Evolutionary conservation across 2,329 filamentous ascomycete genomes (phyloP).

Genomic region (Penicillium sp.): DNA sequence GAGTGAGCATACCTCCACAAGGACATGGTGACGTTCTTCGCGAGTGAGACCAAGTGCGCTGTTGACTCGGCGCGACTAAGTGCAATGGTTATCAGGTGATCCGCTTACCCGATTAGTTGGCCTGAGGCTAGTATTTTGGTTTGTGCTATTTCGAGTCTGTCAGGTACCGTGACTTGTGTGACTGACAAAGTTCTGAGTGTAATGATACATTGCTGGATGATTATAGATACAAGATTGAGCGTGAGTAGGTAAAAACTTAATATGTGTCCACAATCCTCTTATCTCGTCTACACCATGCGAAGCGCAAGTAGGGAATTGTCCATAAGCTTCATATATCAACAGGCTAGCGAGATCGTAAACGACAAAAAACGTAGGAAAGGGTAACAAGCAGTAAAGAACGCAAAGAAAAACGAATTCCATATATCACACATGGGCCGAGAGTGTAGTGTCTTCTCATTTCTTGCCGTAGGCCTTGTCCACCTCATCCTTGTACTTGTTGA

Average conservation of each 20-base stretch:
- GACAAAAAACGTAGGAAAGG: constrained; percentile 14
- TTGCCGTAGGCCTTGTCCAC: constrained; percentile 56
- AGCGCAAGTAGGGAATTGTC: constrained; percentile 4
- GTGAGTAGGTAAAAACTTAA: no score
- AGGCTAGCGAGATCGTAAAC: constrained; percentile 10
- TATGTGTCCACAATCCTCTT: constrained; percentile 18
- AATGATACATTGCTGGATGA: no score
- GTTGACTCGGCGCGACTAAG: neutral
- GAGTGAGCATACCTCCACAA: constrained; percentile 36
- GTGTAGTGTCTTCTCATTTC: constrained; percentile 14
- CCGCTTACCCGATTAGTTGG: neutral
- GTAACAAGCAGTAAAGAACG: constrained; percentile 11
- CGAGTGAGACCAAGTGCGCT: no score
- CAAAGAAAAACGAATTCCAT: constrained; percentile 6
- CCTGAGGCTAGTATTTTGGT: no score
- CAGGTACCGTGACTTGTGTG: no score
- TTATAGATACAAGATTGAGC: no score
- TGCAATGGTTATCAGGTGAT: neutral
- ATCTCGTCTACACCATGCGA: constrained; percentile 16
- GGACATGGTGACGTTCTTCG: constrained; percentile 26
- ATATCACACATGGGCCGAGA: neutral
- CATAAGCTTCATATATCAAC: constrained; percentile 13
- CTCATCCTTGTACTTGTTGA: constrained; percentile 56
- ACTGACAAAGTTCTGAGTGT: no score
- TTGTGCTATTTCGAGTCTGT: constrained; percentile 5